Percentiles rank a stretch among this genome's conserved stretches.
These are phyloP conservation scores for Nowakowskiella sp. DNA, from an alignment of 192 early-diverging fungal species.

Conservation along the genomic window DNA sequence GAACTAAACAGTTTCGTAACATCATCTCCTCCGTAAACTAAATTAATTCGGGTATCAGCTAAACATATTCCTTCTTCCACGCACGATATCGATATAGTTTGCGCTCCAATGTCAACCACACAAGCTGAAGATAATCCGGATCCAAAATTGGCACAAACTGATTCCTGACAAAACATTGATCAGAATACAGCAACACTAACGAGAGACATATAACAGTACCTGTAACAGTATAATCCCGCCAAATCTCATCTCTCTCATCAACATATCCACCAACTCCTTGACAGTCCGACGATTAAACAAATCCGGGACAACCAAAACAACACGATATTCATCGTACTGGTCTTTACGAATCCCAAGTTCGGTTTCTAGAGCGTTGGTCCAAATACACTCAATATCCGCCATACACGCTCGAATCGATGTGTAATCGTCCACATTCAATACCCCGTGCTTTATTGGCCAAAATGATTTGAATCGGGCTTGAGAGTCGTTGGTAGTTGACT, in stretches of 20 bases:
- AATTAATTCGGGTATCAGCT: slow-evolving; percentile 54
- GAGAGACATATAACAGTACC: slow-evolving; percentile 4
- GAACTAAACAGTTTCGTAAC: slow-evolving; percentile 66
- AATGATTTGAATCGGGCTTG: slow-evolving; percentile 23
- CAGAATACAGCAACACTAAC: background rate
- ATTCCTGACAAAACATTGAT: slow-evolving; percentile 39
- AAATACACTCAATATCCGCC: slow-evolving; percentile 72
- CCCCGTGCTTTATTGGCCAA: slow-evolving; percentile 74
- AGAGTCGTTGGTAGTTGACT: background rate
- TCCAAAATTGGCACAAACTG: slow-evolving; percentile 74
- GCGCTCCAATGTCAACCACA: slow-evolving; percentile 87
- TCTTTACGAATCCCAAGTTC: slow-evolving; percentile 59
- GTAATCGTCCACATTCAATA: slow-evolving; percentile 70
- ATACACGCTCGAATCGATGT: slow-evolving; percentile 51
- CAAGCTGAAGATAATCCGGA: slow-evolving; percentile 79
- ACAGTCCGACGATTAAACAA: slow-evolving; percentile 58
- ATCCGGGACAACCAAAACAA: slow-evolving; percentile 76
- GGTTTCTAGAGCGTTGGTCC: slow-evolving; percentile 58
- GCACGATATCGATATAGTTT: slow-evolving; percentile 73
- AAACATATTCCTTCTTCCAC: slow-evolving; percentile 78
- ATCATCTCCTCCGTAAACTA: slow-evolving; percentile 83
- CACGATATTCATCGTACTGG: slow-evolving; percentile 56
- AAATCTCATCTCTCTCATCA: slow-evolving; percentile 72
- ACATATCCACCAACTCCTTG: slow-evolving; percentile 50
- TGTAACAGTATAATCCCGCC: slow-evolving; percentile 63